These are phyloP conservation scores for Chamaecrista fasciculata DNA, from an alignment of 306 rosid genomes.

Conservation along the genomic window DNA sequence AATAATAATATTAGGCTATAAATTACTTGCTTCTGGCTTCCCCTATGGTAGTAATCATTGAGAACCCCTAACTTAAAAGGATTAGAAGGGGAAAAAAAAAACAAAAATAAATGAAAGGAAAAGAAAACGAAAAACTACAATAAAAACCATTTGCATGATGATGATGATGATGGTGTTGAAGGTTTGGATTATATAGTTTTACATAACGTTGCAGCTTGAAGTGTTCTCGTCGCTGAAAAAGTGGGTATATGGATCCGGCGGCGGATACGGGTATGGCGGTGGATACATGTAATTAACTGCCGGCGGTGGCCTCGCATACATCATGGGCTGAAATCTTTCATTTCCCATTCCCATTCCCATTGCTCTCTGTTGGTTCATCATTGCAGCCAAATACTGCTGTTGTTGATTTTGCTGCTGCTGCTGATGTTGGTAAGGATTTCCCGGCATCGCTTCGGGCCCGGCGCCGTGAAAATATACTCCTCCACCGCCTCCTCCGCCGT, in stretches of 20 bases:
- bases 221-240: slow-evolving; percentile 87
- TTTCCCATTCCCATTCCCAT: slow-evolving; percentile 50
- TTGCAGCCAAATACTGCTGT: slow-evolving; percentile 60
- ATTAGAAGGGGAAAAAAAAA: slow-evolving; percentile 9
- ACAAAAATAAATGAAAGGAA: not conserved
- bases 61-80: slow-evolving; percentile 39
- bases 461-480: slow-evolving; percentile 43
- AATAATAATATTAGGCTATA: too few relatives aligned
- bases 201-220: slow-evolving; percentile 85
- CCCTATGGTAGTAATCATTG: slow-evolving; percentile 34
- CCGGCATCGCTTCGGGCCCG: slow-evolving; percentile 49
- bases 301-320: slow-evolving; percentile 68
- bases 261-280: slow-evolving; percentile 44
- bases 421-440: slow-evolving; percentile 54
- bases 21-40: too few relatives aligned
- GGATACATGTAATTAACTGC: slow-evolving; percentile 55
- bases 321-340: slow-evolving; percentile 82
- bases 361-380: slow-evolving; percentile 75
- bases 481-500: slow-evolving; percentile 43
- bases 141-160: slow-evolving; percentile 45
- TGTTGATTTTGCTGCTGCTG: slow-evolving; percentile 63
- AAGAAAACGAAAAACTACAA: slow-evolving; percentile 29
- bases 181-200: too few relatives aligned
- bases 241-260: slow-evolving; percentile 56
- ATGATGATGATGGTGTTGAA: too few relatives aligned